A percentile compares a stretch with the other conserved stretches of the same genome.
Conservation (phyloP, 257 asterid species). For the Plantago major region DNA sequence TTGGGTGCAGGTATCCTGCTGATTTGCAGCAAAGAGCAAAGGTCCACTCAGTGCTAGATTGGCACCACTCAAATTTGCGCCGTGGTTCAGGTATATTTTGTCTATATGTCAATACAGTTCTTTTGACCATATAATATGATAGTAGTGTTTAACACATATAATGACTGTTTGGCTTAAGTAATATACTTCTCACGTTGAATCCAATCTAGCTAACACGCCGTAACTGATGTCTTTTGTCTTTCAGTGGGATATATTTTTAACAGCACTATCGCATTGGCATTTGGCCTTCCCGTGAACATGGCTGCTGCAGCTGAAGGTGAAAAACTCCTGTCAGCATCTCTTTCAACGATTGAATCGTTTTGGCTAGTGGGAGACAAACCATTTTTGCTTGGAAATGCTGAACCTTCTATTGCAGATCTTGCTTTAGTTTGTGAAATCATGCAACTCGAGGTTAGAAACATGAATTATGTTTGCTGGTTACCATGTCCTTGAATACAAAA, state of each 20-base stretch:
- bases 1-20: slow-evolving; percentile 65
- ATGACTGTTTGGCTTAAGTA: background rate
- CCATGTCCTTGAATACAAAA: background rate
- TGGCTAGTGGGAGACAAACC: slow-evolving; percentile 68
- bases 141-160: too few relatives aligned
- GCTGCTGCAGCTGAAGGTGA: slow-evolving; percentile 72
- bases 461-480: background rate
- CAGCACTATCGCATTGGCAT: slow-evolving; percentile 30
- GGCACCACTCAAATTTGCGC: slow-evolving; percentile 90
- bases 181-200: background rate
- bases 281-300: slow-evolving; percentile 52
- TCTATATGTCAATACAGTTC: background rate
- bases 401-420: slow-evolving; percentile 86
- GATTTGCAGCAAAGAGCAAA: slow-evolving; percentile 64
- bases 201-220: background rate
- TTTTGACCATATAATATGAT: background rate
- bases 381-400: slow-evolving; percentile 58
- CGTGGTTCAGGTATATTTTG: slow-evolving; percentile 59
- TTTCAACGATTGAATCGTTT: slow-evolving; percentile 45
- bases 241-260: slow-evolving; percentile 50
- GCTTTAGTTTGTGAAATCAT: slow-evolving; percentile 71
- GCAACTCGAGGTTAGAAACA: slow-evolving; percentile 59
- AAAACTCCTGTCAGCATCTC: slow-evolving; percentile 47
- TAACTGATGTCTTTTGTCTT: slow-evolving; percentile 16
- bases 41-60: slow-evolving; percentile 72